A percentile compares a stretch with the other conserved stretches of the same genome.
Evolutionary conservation across 208 protist species (phyloP).

Genomic region (Leptomonas pyrrhocoris): DNA sequence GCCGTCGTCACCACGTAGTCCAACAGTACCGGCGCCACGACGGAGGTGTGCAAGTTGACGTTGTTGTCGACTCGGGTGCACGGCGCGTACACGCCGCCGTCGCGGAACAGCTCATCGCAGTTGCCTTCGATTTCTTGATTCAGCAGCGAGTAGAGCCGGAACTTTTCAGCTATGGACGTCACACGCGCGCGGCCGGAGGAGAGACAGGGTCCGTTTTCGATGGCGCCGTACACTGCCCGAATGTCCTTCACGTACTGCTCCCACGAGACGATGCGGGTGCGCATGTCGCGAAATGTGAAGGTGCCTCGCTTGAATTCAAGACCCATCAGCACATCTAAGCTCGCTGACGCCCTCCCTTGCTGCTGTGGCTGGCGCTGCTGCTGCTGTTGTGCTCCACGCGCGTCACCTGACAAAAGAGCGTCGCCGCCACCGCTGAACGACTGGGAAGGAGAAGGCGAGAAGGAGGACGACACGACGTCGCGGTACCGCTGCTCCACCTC

Average conservation of each 20-base stretch:
- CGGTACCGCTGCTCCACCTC: constrained; percentile 32
- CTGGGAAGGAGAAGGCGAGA: neutral
- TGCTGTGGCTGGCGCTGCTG: neutral
- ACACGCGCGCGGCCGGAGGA: constrained; percentile 78
- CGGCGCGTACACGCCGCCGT: constrained; percentile 69
- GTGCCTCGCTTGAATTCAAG: constrained; percentile 50
- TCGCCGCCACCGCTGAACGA: neutral
- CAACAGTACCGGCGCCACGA: constrained; percentile 70
- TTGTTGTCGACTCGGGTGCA: constrained; percentile 82
- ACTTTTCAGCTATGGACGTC: constrained; percentile 78
- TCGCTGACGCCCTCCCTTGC: neutral
- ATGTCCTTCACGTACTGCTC: constrained; percentile 77
- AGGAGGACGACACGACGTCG: neutral
- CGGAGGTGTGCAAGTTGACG: constrained; percentile 58
- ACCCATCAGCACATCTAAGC: constrained; percentile 12
- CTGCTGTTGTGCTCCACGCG: neutral
- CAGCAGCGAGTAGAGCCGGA: constrained; percentile 80
- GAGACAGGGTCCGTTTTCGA: constrained; percentile 88
- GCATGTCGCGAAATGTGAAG: constrained; percentile 65
- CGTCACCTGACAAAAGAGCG: no score
- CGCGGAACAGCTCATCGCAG: constrained; percentile 47
- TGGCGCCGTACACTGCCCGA: constrained; percentile 59
- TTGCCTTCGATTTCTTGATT: constrained; percentile 73
- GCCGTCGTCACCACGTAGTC: constrained; percentile 73
- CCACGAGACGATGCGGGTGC: constrained; percentile 73